Conservation (phyloP, 139 green algal species). For the Chlamydomonas schloesseri region DNA sequence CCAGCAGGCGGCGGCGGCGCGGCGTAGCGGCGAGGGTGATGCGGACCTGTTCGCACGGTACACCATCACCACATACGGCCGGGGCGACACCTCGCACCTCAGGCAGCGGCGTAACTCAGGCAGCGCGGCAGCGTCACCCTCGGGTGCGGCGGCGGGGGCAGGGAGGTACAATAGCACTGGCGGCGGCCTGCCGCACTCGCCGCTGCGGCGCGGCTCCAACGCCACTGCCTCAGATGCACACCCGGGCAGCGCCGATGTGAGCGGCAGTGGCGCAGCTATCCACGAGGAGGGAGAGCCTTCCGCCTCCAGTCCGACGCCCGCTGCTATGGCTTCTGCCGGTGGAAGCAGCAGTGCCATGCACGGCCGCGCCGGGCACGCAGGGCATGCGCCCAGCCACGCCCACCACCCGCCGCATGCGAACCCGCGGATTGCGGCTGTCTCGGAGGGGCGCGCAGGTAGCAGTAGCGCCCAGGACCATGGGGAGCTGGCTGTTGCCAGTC, state of each 20-base stretch:
- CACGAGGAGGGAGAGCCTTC: too few species aligned
- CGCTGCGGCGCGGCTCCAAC: slow-evolving; percentile 14
- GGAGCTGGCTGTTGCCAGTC: neutral
- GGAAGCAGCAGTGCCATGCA: too few species aligned
- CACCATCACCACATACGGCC: slow-evolving; percentile 44
- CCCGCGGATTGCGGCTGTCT: too few species aligned
- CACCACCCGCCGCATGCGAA: too few species aligned
- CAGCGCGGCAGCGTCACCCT: neutral
- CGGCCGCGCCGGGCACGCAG: too few species aligned
- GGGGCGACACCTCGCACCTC: slow-evolving; percentile 23
- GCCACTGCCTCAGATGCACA: too few species aligned
- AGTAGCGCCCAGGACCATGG: neutral
- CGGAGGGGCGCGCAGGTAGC: too few species aligned
- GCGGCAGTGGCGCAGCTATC: neutral
- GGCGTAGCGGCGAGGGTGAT: too few species aligned
- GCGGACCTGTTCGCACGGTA: slow-evolving; percentile 61
- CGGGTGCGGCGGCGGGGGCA: neutral
- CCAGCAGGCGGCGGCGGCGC: neutral
- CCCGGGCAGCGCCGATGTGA: neutral
- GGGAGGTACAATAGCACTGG: too few species aligned
- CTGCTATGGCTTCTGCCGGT: too few species aligned
- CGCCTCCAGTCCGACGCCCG: too few species aligned
- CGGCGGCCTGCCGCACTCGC: neutral
- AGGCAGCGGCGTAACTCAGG: slow-evolving; percentile 30
- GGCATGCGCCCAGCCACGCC: too few species aligned